Evolutionary conservation across 2,329 filamentous ascomycete genomes (phyloP).

Genomic region (Bertia moriformis): DNA sequence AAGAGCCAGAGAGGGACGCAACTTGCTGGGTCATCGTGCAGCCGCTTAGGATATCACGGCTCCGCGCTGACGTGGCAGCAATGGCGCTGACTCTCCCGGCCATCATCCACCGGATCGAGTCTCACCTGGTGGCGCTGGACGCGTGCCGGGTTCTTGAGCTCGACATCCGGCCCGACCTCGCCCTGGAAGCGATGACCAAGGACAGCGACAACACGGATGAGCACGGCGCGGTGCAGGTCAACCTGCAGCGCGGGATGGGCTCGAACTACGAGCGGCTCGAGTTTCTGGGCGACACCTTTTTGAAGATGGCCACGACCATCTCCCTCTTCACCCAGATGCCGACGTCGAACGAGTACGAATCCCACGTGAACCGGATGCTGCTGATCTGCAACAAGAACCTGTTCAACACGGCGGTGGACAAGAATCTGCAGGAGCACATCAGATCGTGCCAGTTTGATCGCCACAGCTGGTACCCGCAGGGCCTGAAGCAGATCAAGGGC

Average conservation of each 20-base stretch:
- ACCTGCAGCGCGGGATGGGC: slow-evolving; percentile 74
- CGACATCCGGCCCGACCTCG: slow-evolving; percentile 48
- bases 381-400: slow-evolving; percentile 86
- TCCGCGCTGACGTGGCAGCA: slow-evolving; percentile 54
- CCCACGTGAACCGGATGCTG: slow-evolving; percentile 80
- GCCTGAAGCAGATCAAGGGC: slow-evolving; percentile 58
- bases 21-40: slow-evolving; percentile 62
- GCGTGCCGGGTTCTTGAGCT: slow-evolving; percentile 53
- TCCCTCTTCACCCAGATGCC: slow-evolving; percentile 67
- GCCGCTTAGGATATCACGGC: slow-evolving; percentile 62
- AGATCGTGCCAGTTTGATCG: slow-evolving; percentile 71
- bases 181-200: slow-evolving; percentile 82
- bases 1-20: slow-evolving; percentile 31
- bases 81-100: slow-evolving; percentile 69
- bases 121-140: slow-evolving; percentile 66
- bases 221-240: slow-evolving; percentile 48
- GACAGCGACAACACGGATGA: slow-evolving; percentile 76
- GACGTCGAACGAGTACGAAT: slow-evolving; percentile 68
- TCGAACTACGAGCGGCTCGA: slow-evolving; percentile 90
- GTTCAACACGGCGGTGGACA: slow-evolving; percentile 57
- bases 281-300: slow-evolving; percentile 81
- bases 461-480: slow-evolving; percentile 77
- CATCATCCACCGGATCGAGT: slow-evolving; percentile 72
- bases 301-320: slow-evolving; percentile 92
- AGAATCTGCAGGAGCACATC: slow-evolving; percentile 59